These are phyloP conservation scores for Clohesyomyces aquaticus DNA, from an alignment of 495 filamentous ascomycete species.

Conservation along the genomic window DNA sequence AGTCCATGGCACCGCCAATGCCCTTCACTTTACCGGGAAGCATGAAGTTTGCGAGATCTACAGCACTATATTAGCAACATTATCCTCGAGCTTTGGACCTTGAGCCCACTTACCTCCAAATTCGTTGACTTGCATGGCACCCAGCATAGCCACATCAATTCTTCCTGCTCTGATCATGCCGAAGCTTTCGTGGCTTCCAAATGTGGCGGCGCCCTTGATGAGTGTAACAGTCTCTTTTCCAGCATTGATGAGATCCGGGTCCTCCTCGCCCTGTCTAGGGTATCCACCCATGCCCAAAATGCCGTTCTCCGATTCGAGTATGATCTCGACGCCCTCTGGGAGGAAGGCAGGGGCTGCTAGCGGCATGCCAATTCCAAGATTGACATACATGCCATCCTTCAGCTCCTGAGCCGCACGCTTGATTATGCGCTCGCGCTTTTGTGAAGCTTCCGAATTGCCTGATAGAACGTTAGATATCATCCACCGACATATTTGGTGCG, in stretches of 20 bases:
- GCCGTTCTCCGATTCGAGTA: slow-evolving; percentile 89
- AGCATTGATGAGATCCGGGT: slow-evolving; percentile 93
- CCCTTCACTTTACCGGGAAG: slow-evolving; percentile 90
- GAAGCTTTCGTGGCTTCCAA: slow-evolving; percentile 88
- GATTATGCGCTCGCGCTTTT: slow-evolving; percentile 76
- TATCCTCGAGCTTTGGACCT: neutral
- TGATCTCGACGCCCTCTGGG: slow-evolving; percentile 77
- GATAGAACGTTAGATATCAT: neutral
- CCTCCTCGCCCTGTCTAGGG: slow-evolving; percentile 77
- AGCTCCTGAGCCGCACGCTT: slow-evolving; percentile 90
- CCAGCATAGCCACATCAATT: slow-evolving; percentile 86
- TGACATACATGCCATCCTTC: slow-evolving; percentile 96
- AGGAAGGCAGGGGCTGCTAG: slow-evolving; percentile 90
- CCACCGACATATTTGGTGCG: slow-evolving; percentile 44
- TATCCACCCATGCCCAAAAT: slow-evolving; percentile 89
- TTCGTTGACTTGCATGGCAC: slow-evolving; percentile 88
- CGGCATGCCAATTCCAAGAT: slow-evolving; percentile 93
- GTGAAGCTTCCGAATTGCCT: slow-evolving; percentile 33
- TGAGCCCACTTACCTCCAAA: slow-evolving; percentile 41
- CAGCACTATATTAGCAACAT: slow-evolving; percentile 40
- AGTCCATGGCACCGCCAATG: slow-evolving; percentile 92
- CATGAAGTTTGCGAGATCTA: slow-evolving; percentile 94
- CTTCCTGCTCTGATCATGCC: slow-evolving; percentile 90
- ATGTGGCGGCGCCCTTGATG: slow-evolving; percentile 74
- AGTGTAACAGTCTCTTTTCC: slow-evolving; percentile 95